Conservation (phyloP, 805 yeast genomes). For the Metschnikowia gelsemii region DNA sequence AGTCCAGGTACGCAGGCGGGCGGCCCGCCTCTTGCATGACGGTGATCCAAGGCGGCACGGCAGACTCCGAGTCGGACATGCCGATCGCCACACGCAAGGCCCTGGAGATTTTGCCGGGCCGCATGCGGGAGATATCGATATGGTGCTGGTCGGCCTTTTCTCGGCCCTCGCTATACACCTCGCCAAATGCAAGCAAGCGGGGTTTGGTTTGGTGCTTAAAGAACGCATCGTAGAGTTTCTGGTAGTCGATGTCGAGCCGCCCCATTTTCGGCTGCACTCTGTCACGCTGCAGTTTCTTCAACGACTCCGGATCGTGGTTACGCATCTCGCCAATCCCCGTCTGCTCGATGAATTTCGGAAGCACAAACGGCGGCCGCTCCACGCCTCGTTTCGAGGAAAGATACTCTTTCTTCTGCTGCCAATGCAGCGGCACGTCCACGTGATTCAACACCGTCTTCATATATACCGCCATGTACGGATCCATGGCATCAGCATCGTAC, state of each 20-base stretch:
- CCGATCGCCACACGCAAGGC: constrained; percentile 70
- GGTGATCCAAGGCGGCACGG: constrained; percentile 70
- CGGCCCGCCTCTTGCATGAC: constrained; percentile 70
- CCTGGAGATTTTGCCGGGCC: constrained; percentile 69
- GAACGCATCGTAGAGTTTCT: constrained; percentile 79
- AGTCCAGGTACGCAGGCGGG: constrained; percentile 77
- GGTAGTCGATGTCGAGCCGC: constrained; percentile 79
- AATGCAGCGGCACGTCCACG: constrained; percentile 79
- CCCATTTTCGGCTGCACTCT: constrained; percentile 90
- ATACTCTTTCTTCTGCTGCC: constrained; percentile 79
- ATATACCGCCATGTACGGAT: constrained; percentile 64
- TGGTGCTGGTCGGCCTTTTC: constrained; percentile 47
- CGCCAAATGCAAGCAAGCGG: constrained; percentile 65
- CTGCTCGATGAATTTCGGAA: constrained; percentile 74
- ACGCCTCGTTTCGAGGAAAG: constrained; percentile 62
- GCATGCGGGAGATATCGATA: constrained; percentile 35
- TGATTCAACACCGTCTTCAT: constrained; percentile 65
- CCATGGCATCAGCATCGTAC: constrained; percentile 82
- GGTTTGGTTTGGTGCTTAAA: constrained; percentile 81
- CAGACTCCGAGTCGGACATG: constrained; percentile 45
- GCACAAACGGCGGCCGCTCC: constrained; percentile 67
- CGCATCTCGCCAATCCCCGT: constrained; percentile 91
- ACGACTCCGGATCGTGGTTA: constrained; percentile 56
- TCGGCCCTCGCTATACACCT: constrained; percentile 75
- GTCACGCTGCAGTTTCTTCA: constrained; percentile 76